Conservation (phyloP, 2,329 filamentous ascomycete genomes). For the Botrytis medusae region DNA sequence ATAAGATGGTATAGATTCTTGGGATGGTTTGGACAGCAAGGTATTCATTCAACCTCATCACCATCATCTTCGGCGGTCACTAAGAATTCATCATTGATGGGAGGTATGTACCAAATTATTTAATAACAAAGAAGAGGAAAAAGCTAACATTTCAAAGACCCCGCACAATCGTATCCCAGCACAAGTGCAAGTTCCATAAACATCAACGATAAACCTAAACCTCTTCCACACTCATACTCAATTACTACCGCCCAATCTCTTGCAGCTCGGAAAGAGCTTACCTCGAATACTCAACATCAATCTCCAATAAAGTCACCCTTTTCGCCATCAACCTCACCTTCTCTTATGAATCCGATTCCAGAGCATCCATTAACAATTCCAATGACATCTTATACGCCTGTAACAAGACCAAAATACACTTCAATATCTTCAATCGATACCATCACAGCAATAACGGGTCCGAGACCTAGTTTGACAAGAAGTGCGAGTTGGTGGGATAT, state of each 20-base stretch:
- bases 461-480: conserved; percentile 7
- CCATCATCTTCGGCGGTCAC: neutral
- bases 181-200: neutral
- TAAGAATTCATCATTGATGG: neutral
- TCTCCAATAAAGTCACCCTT: neutral
- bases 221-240: conserved; percentile 3
- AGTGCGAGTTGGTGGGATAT: conserved; percentile 9
- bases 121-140: too few relatives aligned
- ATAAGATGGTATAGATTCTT: conserved; percentile 28
- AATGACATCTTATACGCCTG: neutral
- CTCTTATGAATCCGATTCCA: conserved; percentile 2
- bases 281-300: neutral
- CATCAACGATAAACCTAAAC: conserved; percentile 2
- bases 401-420: neutral
- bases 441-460: neutral
- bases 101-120: neutral
- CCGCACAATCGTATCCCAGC: neutral
- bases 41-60: neutral
- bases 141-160: neutral
- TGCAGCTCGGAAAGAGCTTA: conserved; percentile 10
- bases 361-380: conserved; percentile 2
- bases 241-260: conserved; percentile 9
- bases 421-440: conserved; percentile 11
- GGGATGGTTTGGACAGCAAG: conserved; percentile 17
- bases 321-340: neutral